Conservation (phyloP, 257 asterid genomes). For the Jaltomata sinuosa region DNA sequence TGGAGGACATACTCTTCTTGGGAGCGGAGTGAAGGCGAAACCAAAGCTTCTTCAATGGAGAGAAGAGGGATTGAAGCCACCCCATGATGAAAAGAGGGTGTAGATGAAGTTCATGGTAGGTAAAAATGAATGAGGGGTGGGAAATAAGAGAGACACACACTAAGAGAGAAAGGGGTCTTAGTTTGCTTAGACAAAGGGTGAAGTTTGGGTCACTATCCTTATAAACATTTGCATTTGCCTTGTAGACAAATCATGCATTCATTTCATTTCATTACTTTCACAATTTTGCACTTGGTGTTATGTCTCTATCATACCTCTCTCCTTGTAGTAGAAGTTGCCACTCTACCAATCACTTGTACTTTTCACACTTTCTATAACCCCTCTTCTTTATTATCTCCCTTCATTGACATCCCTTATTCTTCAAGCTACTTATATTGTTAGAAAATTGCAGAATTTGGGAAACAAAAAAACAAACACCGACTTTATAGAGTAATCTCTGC, state of each 20-base stretch:
- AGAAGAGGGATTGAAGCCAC: conserved; percentile 90
- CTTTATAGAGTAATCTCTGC: background rate
- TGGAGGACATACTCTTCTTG: conserved; percentile 51
- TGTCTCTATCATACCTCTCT: conserved; percentile 43
- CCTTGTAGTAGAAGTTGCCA: conserved; percentile 42
- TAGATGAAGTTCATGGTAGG: conserved; percentile 31
- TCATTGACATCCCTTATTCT: conserved; percentile 16
- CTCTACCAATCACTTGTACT: conserved; percentile 29
- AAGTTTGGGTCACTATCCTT: conserved; percentile 53
- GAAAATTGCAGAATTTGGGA: background rate
- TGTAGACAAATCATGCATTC: conserved; percentile 33
- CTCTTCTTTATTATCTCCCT: conserved; percentile 3
- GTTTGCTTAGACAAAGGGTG: conserved; percentile 83
- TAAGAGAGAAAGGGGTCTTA: conserved; percentile 26
- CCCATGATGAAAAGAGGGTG: conserved; percentile 57
- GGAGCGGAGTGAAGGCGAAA: conserved; percentile 65
- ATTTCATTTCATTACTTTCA: conserved; percentile 10
- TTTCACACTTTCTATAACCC: conserved; percentile 14
- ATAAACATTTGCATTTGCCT: conserved; percentile 33
- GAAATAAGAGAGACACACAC: conserved; percentile 17
- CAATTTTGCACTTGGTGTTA: conserved; percentile 39
- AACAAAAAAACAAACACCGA: background rate
- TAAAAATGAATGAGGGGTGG: conserved; percentile 12
- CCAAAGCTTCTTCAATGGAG: conserved; percentile 87
- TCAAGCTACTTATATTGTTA: conserved; percentile 5